These are phyloP conservation scores for Podospora bellae-mahoneyi DNA, from an alignment of 495 filamentous ascomycete genomes.

Conservation along the genomic window DNA sequence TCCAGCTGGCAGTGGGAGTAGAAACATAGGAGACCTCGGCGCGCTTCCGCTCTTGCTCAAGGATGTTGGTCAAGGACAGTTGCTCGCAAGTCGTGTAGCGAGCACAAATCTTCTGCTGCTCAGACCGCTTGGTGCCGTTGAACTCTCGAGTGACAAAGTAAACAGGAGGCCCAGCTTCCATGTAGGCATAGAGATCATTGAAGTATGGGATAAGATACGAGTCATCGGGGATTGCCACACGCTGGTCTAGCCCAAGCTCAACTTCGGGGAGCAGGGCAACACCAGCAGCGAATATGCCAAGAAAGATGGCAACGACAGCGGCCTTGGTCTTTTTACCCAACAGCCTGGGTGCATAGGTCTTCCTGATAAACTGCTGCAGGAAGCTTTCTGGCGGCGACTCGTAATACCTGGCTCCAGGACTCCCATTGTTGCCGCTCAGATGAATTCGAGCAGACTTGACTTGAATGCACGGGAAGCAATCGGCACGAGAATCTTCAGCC, in stretches of 20 bases:
- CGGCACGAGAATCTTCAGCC: conserved; percentile 80
- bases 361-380: conserved; percentile 81
- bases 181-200: conserved; percentile 89
- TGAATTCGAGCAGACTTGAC: conserved; percentile 61
- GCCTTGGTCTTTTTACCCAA: conserved; percentile 76
- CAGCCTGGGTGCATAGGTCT: conserved; percentile 77
- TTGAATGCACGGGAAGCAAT: conserved; percentile 86
- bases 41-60: conserved; percentile 90
- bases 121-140: conserved; percentile 66
- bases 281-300: conserved; percentile 82
- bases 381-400: conserved; percentile 73
- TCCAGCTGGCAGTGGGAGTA: conserved; percentile 91
- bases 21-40: conserved; percentile 85
- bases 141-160: conserved; percentile 88
- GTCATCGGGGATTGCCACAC: conserved; percentile 86
- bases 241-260: conserved; percentile 84
- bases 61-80: conserved; percentile 76
- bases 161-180: conserved; percentile 86
- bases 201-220: conserved; percentile 94
- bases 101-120: conserved; percentile 86
- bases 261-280: conserved; percentile 80
- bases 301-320: conserved; percentile 69
- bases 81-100: conserved; percentile 83
- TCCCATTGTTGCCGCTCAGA: conserved; percentile 39
- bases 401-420: conserved; percentile 46